Evolutionary conservation across 2,329 filamentous ascomycete genomes (phyloP), one percentile per base, ranked within the genome.

Genomic region (Capronia americana): DNA sequence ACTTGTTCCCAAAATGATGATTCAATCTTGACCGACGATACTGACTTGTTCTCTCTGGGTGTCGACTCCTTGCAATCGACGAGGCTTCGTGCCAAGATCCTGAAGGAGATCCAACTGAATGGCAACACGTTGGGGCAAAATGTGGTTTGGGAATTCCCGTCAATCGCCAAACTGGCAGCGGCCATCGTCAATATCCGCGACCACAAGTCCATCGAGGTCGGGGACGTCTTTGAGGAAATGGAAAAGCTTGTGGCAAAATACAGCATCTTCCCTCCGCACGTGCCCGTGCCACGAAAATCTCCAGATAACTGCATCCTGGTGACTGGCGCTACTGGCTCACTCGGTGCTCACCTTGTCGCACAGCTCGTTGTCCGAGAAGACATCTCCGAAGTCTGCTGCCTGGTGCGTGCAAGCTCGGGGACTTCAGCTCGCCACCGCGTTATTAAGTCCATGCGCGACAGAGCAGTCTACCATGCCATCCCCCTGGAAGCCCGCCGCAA

Each of bases 241-340:
- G 68, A 75, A 26, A 71, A 79, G 26, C 72, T 85, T 26, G 80
- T 83, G 1, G 28, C 12, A 2, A 69, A 70, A 69, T 86, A 85
- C 66, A 73, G 74, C 30, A 30, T 56, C 20, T 79, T 79, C 53
- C 70, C 71, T 23, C 62, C 65, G 10, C 77, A 78, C 56, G 62
- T 65, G 5, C 73, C 76, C 7, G 38, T 57, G 23, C 60, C 71
- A 1, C 71, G 69, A 57, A 63, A 61, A 28, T 61, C 71, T 3
- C 57, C 60, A 12, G 72, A 74, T 4, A 69, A 69, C 64, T 75
- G 75, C 48, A 69, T 78, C 28, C 73, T 72, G 14, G 61, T 91
- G 3, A 91, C 88, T 0, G 89, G 89, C 2, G 84, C 84, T 0
- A 90, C 88, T 0, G 89, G 89, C 0, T 88, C 87, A 1, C 79